Base-by-base conservation (phyloP, 176 grass and related monocot species). In the Phragmites australis region DNA sequence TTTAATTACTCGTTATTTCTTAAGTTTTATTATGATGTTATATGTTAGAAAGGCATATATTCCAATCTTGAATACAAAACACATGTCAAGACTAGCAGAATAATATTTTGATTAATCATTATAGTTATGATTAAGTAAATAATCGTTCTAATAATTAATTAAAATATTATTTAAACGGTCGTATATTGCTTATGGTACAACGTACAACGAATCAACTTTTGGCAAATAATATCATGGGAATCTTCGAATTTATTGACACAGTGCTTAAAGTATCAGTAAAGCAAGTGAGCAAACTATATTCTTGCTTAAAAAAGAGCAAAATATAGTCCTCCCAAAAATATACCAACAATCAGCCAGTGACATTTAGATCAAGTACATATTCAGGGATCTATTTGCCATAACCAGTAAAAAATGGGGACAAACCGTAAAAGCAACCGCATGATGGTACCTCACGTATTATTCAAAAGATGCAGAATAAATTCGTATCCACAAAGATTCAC, bases 381-480 rank as follows among this genome's bases (percentile, higher is more conserved):
- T 40, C 40, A 72, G 39, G 86, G 86, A 71, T 56, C 41, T 29
- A 22, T 9, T 27, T 83, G 56, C 16, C 26, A 83, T 62, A 83
- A 65, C 3, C 46, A 21, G 4, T 19, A 50, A 56, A 88, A 16
- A 3, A 62, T 50, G 56, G 37, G 55, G 41, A 29, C 46, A 56
- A 46, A 2, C 34, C 8, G 66, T 10, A 78, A 88, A 87, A 78
- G 72, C 10, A 63, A 45, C 72, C 64, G 37, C 55, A 70, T 69
- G 78, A 87, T 9, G 56, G n/a, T 54, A 87, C 73, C 86, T 62
- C 72, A 14, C 25, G 78, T 70, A 46, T 17, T 76, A 76, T 81
- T 68, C 80, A 76, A 81, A 44, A 70, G 63, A 87, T 82, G 44
- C 85, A 87, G 78, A 87, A 87, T 82, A 87, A 87, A 77, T 70